Percentiles rank a stretch among this genome's conserved stretches.
These are phyloP conservation scores for Pythium phragmitis DNA, from an alignment of 352 stramenopile species.

Conservation along the genomic window DNA sequence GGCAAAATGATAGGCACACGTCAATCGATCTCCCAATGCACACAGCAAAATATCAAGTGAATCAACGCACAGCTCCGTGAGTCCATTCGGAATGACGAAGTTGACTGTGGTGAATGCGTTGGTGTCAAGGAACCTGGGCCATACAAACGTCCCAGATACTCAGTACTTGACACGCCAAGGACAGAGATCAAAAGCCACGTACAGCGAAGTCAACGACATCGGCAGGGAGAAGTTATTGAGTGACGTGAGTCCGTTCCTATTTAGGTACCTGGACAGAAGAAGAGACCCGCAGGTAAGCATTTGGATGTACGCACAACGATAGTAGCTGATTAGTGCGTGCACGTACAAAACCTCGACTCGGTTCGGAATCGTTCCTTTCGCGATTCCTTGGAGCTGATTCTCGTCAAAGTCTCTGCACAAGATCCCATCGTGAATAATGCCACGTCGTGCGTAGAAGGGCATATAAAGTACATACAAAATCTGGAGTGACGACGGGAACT, in stretches of 20 bases:
- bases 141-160: neutral
- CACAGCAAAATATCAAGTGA: neutral
- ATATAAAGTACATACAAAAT: slow-evolving; percentile 14
- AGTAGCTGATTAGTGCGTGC: neutral
- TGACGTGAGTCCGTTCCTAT: slow-evolving; percentile 5
- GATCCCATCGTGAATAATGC: neutral
- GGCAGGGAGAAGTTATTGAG: slow-evolving; percentile 17
- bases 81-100: slow-evolving; percentile 14
- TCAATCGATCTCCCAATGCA: too few species aligned
- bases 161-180: neutral
- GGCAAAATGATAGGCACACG: too few species aligned
- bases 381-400: slow-evolving; percentile 19
- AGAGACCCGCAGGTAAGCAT: neutral
- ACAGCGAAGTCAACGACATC: neutral
- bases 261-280: slow-evolving; percentile 8
- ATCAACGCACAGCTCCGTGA: slow-evolving; percentile 7
- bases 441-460: neutral
- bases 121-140: neutral
- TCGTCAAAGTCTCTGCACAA: slow-evolving; percentile 18
- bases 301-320: neutral
- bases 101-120: slow-evolving; percentile 15
- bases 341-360: slow-evolving; percentile 18
- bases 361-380: slow-evolving; percentile 12
- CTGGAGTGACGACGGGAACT: slow-evolving; percentile 12
- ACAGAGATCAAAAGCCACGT: neutral